A percentile compares a stretch with the other conserved stretches of the same genome.
Evolutionary conservation across 805 yeast genomes (phyloP).

Genomic region (Lachancea meyersii): DNA sequence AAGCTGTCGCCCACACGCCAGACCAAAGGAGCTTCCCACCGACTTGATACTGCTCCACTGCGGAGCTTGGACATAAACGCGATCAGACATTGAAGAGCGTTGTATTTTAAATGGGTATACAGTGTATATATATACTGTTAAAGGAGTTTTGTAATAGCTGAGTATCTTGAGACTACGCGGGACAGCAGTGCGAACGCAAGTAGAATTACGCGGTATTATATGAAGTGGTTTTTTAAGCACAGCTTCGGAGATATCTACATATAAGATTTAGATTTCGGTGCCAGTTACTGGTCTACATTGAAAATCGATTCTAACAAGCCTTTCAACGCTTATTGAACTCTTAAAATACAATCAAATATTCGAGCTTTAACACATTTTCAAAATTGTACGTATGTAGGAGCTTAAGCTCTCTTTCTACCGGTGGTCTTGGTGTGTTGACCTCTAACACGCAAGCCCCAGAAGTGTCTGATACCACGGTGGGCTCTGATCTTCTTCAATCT

Average conservation of each 20-base stretch:
- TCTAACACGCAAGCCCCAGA: conserved; percentile 99
- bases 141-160: conserved; percentile 3
- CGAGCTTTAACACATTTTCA: conserved; percentile 1
- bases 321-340: conserved; percentile 4
- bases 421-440: conserved; percentile 99
- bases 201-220: too few species aligned
- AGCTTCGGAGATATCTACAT: too few species aligned
- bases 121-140: background rate
- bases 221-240: too few species aligned
- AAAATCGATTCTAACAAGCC: too few species aligned
- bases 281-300: too few species aligned
- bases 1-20: conserved; percentile 6
- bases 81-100: conserved; percentile 2
- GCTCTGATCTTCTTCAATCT: conserved; percentile 99
- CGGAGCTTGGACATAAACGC: conserved; percentile 10
- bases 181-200: too few species aligned
- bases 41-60: background rate
- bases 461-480: conserved; percentile 99
- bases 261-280: too few species aligned
- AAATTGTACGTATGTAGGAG: background rate
- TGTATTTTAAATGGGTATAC: background rate
- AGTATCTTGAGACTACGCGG: background rate
- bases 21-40: background rate
- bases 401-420: conserved; percentile 72
- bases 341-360: conserved; percentile 11